Percentiles rank a stretch among this genome's conserved stretches.
phyloP scores from a whole-genome alignment of 176 grass and related monocot genomes.

The bread wheat (Triticum aestivum) region DNA sequence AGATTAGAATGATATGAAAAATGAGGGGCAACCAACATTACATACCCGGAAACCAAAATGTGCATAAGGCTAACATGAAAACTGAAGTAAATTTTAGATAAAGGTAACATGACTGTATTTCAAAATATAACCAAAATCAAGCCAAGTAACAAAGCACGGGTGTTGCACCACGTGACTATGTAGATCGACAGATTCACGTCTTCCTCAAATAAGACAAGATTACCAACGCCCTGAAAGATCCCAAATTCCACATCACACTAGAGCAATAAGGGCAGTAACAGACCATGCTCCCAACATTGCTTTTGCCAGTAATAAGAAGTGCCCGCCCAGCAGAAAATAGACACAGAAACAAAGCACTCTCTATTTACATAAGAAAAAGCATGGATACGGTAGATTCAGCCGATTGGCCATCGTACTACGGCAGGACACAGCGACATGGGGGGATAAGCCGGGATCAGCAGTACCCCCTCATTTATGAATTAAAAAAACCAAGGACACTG shows the following conservation, averaged over 20 bases:
- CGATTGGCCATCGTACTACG: not conserved
- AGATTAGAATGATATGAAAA: not conserved
- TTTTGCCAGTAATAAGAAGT: not conserved
- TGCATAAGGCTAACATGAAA: not conserved
- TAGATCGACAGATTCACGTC: not conserved
- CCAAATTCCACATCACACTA: not conserved
- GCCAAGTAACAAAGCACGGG: not conserved
- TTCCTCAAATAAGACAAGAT: not conserved
- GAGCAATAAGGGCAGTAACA: not conserved
- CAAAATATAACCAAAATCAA: not conserved
- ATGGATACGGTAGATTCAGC: not conserved
- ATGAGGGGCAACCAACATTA: not conserved
- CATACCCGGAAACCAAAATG: not conserved
- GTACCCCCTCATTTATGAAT: too few species aligned
- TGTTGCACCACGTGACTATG: not conserved
- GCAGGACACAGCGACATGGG: too few species aligned
- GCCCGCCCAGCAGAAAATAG: not conserved
- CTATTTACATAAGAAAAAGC: not conserved
- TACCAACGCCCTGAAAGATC: not conserved
- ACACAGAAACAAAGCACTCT: not conserved
- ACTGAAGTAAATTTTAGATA: not conserved
- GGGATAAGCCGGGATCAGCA: too few species aligned
- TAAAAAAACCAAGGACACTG: too few species aligned
- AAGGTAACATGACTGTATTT: not conserved
- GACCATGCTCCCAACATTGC: not conserved